phyloP scores from a whole-genome alignment of 306 rosid genomes.

The Trifolium subterraneum region DNA sequence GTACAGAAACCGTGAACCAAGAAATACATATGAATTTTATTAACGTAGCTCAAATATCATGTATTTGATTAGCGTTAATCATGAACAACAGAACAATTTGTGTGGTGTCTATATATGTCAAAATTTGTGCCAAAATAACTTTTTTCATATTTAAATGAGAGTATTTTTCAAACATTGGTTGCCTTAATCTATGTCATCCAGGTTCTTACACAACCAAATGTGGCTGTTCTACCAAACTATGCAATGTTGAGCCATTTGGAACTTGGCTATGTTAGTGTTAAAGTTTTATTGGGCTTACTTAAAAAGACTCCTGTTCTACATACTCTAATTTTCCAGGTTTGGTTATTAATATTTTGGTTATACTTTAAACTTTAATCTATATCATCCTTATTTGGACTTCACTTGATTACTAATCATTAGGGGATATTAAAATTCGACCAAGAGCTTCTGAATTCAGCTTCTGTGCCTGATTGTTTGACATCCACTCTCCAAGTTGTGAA shows the following conservation, averaged over 20 bases:
- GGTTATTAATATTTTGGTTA: not conserved
- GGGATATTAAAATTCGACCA: not conserved
- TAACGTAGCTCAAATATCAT: no score
- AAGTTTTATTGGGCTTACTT: constrained; percentile 30
- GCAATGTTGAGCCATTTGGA: constrained; percentile 20
- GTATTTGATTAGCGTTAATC: no score
- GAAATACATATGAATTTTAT: no score
- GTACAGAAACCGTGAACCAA: no score
- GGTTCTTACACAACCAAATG: not conserved
- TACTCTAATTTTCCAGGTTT: not conserved
- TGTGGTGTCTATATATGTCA: no score
- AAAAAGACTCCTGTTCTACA: constrained; percentile 1
- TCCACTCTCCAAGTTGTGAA: constrained; percentile 23
- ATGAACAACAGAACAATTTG: no score
- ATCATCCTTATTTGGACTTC: not conserved
- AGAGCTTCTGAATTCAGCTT: not conserved
- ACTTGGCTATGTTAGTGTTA: not conserved
- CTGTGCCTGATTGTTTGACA: constrained; percentile 25
- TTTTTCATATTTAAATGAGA: no score
- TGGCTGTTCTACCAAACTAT: not conserved
- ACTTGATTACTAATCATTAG: not conserved
- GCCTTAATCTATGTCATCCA: not conserved
- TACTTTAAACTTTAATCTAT: not conserved
- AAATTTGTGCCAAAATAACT: no score
- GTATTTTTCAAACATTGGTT: no score